Percentiles rank a stretch among this genome's conserved stretches.
Conservation (phyloP, 106 monocot genomes). For the Apostasia shenzhenica region DNA sequence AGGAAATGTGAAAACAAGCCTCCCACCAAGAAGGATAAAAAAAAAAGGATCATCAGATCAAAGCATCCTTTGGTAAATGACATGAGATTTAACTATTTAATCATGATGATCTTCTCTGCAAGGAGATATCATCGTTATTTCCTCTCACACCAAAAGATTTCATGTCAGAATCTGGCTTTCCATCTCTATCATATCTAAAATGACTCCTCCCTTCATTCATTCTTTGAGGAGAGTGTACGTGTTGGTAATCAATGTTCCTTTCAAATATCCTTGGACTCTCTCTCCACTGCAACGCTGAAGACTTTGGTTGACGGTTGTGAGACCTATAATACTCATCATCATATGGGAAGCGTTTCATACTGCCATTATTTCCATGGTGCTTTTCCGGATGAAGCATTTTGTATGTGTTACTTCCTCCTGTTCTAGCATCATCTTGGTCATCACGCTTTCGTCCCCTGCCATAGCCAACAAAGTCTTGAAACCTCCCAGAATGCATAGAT, state of each 20-base stretch:
- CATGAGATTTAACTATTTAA: slow-evolving; percentile 2
- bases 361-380: slow-evolving; percentile 21
- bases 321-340: slow-evolving; percentile 24
- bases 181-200: slow-evolving; percentile 9
- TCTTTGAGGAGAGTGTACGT: slow-evolving; percentile 18
- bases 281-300: slow-evolving; percentile 23
- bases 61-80: neutral
- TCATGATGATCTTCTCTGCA: slow-evolving; percentile 16
- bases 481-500: slow-evolving; percentile 22
- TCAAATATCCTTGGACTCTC: slow-evolving; percentile 20
- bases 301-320: slow-evolving; percentile 16
- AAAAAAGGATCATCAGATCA: neutral
- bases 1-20: neutral
- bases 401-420: slow-evolving; percentile 24
- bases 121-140: slow-evolving; percentile 3
- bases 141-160: slow-evolving; percentile 8
- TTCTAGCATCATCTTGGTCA: slow-evolving; percentile 14
- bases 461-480: slow-evolving; percentile 24
- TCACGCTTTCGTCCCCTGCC: slow-evolving; percentile 23
- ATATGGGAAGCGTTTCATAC: slow-evolving; percentile 25
- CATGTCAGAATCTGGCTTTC: neutral
- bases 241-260: slow-evolving; percentile 14
- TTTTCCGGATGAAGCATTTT: slow-evolving; percentile 21
- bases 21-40: neutral
- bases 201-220: slow-evolving; percentile 2